Evolutionary conservation across 1,284 basidiomycete genomes (phyloP).

Genomic region (Cutaneotrichosporon cyanovorans): DNA sequence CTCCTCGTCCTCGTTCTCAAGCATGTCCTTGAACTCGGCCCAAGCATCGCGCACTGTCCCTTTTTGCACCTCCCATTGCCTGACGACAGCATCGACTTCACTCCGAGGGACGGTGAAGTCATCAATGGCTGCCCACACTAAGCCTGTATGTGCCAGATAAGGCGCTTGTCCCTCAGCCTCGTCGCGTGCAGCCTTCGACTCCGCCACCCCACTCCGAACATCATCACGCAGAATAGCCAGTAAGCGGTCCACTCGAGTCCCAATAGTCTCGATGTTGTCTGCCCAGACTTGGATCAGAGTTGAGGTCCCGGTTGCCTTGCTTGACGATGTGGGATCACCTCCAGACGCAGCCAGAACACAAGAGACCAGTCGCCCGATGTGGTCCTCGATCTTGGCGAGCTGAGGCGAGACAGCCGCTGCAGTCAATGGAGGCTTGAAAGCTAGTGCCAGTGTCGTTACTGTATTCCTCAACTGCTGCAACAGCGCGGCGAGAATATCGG

Average conservation of each 20-base stretch:
- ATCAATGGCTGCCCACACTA: constrained; percentile 38
- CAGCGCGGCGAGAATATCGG: constrained; percentile 21
- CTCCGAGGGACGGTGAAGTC: constrained; percentile 19
- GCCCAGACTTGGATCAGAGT: constrained; percentile 30
- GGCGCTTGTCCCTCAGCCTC: constrained; percentile 14
- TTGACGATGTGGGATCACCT: not conserved
- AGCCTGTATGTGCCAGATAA: constrained; percentile 36
- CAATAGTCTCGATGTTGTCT: constrained; percentile 22
- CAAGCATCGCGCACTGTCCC: constrained; percentile 37
- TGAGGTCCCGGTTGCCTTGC: not conserved
- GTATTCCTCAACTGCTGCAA: constrained; percentile 21
- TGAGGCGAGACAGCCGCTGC: constrained; percentile 19
- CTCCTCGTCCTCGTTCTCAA: constrained; percentile 24
- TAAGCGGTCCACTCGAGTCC: constrained; percentile 19
- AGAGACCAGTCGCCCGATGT: constrained; percentile 23
- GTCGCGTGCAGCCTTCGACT: not conserved
- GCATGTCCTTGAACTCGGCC: constrained; percentile 39
- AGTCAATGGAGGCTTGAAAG: constrained; percentile 40
- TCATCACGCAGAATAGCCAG: constrained; percentile 20
- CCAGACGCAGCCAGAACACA: constrained; percentile 25
- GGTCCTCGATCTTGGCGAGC: constrained; percentile 30
- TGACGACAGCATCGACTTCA: constrained; percentile 24
- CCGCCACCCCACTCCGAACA: constrained; percentile 5
- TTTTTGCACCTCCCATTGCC: constrained; percentile 28
- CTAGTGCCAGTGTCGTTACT: constrained; percentile 30